phyloP scores from a whole-genome alignment of 768 basidiomycete genomes.

The Pleurotus citrinopileatus region DNA sequence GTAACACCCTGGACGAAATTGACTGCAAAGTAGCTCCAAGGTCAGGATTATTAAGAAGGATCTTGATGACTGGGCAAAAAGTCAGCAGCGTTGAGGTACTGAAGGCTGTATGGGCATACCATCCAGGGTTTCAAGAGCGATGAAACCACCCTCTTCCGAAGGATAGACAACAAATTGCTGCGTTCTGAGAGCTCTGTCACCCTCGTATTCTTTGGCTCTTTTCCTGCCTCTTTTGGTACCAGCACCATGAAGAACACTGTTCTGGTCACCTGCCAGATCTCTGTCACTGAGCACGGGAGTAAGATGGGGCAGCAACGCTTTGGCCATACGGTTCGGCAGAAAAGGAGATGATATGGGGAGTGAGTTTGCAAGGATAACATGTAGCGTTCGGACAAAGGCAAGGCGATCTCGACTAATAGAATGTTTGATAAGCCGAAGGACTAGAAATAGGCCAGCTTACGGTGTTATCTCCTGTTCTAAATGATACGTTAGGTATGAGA shows the following conservation, averaged over 20 bases:
- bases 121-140: slow-evolving; percentile 51
- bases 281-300: slow-evolving; percentile 37
- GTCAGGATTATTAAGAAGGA: slow-evolving; percentile 46
- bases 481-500: slow-evolving; percentile 51
- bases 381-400: slow-evolving; percentile 42
- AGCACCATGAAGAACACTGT: slow-evolving; percentile 25
- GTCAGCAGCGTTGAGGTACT: background rate
- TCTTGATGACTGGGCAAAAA: slow-evolving; percentile 41
- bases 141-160: slow-evolving; percentile 46
- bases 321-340: slow-evolving; percentile 50
- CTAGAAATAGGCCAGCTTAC: slow-evolving; percentile 33
- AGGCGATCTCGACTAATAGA: slow-evolving; percentile 33
- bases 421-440: background rate
- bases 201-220: slow-evolving; percentile 67
- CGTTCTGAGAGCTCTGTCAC: slow-evolving; percentile 65
- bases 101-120: slow-evolving; percentile 37
- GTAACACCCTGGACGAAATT: slow-evolving; percentile 51
- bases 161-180: slow-evolving; percentile 46
- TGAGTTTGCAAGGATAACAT: slow-evolving; percentile 39
- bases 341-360: slow-evolving; percentile 46
- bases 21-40: slow-evolving; percentile 55
- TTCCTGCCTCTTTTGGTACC: slow-evolving; percentile 56
- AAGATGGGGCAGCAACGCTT: slow-evolving; percentile 48
- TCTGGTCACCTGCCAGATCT: slow-evolving; percentile 20
- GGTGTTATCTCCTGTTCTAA: slow-evolving; percentile 52